phyloP scores from a whole-genome alignment of 768 basidiomycete species.

The Rhizopogon roseolus region DNA sequence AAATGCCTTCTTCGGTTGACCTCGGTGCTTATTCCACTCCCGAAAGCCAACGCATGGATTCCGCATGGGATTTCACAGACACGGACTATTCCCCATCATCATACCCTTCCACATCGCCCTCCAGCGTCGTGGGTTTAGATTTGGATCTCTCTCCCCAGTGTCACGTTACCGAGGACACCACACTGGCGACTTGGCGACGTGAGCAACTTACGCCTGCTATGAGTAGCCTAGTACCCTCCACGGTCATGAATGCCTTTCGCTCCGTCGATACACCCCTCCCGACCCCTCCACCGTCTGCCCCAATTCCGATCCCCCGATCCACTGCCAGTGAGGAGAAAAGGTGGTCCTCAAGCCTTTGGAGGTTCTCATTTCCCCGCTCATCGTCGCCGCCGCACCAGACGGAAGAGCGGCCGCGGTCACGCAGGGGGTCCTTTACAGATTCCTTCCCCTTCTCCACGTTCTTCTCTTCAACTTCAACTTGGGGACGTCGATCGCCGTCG shows the following conservation, averaged over 20 bases:
- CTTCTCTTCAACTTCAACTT: conserved; percentile 26
- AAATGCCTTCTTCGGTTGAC: conserved; percentile 34
- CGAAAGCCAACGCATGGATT: conserved; percentile 48
- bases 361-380: conserved; percentile 28
- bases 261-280: conserved; percentile 9
- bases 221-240: conserved; percentile 18
- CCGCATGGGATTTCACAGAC: conserved; percentile 43
- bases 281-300: conserved; percentile 20
- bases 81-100: conserved; percentile 43
- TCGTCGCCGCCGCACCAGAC: conserved; percentile 24
- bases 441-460: conserved; percentile 45
- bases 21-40: conserved; percentile 35
- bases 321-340: conserved; percentile 28
- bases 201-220: conserved; percentile 21
- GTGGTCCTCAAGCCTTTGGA: conserved; percentile 30
- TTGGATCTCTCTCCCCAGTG: conserved; percentile 26
- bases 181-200: conserved; percentile 28
- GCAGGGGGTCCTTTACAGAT: conserved; percentile 28
- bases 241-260: conserved; percentile 17
- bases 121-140: conserved; percentile 28
- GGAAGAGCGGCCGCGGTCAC: conserved; percentile 22
- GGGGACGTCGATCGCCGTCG: conserved; percentile 33
- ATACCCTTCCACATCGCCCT: conserved; percentile 38
- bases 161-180: conserved; percentile 23
- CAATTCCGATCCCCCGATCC: conserved; percentile 24